Base-by-base conservation (phyloP, 2,329 filamentous ascomycete genomes). In the Beauveria pseudobassiana region DNA sequence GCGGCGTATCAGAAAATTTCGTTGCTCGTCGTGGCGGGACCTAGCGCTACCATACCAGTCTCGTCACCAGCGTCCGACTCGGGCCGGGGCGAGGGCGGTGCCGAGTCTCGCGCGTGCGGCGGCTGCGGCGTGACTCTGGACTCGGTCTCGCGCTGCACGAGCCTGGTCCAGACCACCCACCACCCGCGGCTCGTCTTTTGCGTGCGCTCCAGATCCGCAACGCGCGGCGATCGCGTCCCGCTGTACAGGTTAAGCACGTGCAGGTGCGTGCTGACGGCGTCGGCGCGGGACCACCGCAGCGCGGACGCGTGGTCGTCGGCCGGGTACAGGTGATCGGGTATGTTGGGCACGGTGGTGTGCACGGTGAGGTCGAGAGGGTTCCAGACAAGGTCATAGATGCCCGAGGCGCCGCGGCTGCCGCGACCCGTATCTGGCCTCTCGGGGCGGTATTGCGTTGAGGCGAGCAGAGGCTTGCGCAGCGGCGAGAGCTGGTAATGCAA, bases 121-220 rank as follows among this genome's bases (percentile, higher is more conserved):
- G 9, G 66, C 65, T 30, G 65, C 26, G 34, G 46, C 12, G 26
- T 56, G 18, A 16, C 45, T 28, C 38, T 9, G 16, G 56, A 50
- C 45, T 26, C 34, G 1, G 61, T 22, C n/a, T 62, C 30, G 26
- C 69, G 67, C 10, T 73, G 73, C 55, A 81, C 68, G 24, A 87
- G 74, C 26, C 84, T 77, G 53, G 80, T 85, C 86, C 86, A 89
- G 28, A 88, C 84, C 34, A 89, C 78, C 86, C 87, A 89, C 84
- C 86, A 89, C 1, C 85, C 86, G 40, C 85, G 80, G 51, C 77
- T 84, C 4, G 86, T 88, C 76, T 88, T 87, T 67, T 81, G 83
- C 1, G 85, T 88, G 22, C 83, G 78, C 70, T 89, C 86, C 3
- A 83, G 70, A 63, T 84, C 81, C 4, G 73, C 72, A 18, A 67